Conservation (phyloP, 2,329 filamentous ascomycete genomes). For the Botrytis medusae region DNA sequence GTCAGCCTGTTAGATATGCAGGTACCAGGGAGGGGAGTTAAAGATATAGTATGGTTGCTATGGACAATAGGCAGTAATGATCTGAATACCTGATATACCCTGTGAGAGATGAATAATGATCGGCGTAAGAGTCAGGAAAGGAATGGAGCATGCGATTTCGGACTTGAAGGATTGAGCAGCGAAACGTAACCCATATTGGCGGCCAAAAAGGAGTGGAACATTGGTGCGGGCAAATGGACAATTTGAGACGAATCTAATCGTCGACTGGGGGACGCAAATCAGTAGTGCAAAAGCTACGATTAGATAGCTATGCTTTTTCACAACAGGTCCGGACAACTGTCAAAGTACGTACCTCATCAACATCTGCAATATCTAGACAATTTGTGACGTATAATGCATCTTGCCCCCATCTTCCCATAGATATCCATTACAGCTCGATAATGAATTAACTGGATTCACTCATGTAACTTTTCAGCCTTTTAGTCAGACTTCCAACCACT, state of each 20-base stretch:
- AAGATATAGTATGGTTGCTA: background rate
- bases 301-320: background rate
- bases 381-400: background rate
- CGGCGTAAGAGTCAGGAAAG: constrained; percentile 10
- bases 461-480: constrained; percentile 2
- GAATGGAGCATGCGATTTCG: constrained; percentile 5
- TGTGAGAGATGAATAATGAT: constrained; percentile 17
- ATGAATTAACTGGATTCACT: background rate
- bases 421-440: background rate
- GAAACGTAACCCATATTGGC: background rate
- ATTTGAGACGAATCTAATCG: constrained; percentile 8
- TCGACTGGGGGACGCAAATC: background rate
- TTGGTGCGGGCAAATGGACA: background rate
- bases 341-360: background rate
- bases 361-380: background rate
- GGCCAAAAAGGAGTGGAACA: background rate
- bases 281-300: background rate
- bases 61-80: background rate
- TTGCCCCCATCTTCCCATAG: background rate
- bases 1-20: constrained; percentile 9
- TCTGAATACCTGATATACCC: constrained; percentile 13
- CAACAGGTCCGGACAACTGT: background rate
- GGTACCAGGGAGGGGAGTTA: background rate
- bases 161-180: background rate
- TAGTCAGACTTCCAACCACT: background rate